Percentiles rank a stretch among this genome's conserved stretches.
phyloP scores from a whole-genome alignment of 2,329 filamentous ascomycete species.

The Fusarium ambrosium region DNA sequence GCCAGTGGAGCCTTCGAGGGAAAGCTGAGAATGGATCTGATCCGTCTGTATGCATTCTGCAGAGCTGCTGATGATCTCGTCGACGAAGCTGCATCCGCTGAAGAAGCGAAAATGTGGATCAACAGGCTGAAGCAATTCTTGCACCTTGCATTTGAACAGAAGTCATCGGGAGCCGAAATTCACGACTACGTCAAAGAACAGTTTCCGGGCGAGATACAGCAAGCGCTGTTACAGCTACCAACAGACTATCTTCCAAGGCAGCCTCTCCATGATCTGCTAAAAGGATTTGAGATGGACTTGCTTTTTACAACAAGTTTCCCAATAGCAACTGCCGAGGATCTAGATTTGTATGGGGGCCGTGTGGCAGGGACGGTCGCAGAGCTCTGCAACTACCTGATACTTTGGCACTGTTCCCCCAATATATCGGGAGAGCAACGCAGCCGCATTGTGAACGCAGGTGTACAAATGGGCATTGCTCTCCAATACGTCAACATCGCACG shows the following conservation, averaged over 20 bases:
- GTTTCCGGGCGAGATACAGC: conserved; percentile 66
- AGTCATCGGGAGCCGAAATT: conserved; percentile 1
- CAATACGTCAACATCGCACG: conserved; percentile 84
- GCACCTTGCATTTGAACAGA: conserved; percentile 55
- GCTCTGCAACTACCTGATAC: conserved; percentile 75
- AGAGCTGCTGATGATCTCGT: conserved; percentile 80
- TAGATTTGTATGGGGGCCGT: conserved; percentile 73
- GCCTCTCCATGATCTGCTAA: conserved; percentile 74
- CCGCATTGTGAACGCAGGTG: conserved; percentile 67
- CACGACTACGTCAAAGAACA: conserved; percentile 57
- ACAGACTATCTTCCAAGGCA: conserved; percentile 66
- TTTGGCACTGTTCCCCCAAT: conserved; percentile 63
- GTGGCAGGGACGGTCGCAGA: conserved; percentile 81
- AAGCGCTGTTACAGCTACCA: conserved; percentile 72
- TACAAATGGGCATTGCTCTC: conserved; percentile 79
- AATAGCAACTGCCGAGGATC: conserved; percentile 69
- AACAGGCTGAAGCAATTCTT: conserved; percentile 70
- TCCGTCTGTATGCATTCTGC: conserved; percentile 80
- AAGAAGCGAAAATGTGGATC: conserved; percentile 71
- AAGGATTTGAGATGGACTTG: conserved; percentile 78
- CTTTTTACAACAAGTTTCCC: conserved; percentile 66
- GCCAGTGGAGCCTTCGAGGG: conserved; percentile 79
- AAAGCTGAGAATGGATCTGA: conserved; percentile 75
- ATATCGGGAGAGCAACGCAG: conserved; percentile 39
- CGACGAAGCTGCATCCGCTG: conserved; percentile 68